Evolutionary conservation across 768 basidiomycete genomes (phyloP).

Genomic region (Guyanaporus albipodus): DNA sequence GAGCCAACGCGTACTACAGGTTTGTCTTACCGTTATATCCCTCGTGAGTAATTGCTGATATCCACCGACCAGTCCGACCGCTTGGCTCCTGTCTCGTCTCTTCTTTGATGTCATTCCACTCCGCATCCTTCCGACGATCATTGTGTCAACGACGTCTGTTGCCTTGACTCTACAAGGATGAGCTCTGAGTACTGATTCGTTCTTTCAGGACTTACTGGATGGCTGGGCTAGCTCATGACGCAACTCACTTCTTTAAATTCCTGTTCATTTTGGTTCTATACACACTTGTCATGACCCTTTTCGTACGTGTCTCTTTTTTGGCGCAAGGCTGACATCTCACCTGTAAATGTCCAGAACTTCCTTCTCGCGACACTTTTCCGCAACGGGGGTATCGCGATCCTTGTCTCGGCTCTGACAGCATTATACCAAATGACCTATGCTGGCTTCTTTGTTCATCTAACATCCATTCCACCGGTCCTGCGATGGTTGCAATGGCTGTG

Average conservation of each 20-base stretch:
- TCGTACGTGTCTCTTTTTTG: conserved; percentile 44
- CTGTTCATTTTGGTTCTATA: conserved; percentile 85
- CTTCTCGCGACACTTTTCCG: conserved; percentile 78
- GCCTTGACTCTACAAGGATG: not conserved
- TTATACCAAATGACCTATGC: conserved; percentile 86
- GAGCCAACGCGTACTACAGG: conserved; percentile 86
- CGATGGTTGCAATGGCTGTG: conserved; percentile 93
- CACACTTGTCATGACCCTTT: conserved; percentile 81
- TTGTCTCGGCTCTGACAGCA: conserved; percentile 72
- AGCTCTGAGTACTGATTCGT: conserved; percentile 4
- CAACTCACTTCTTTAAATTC: conserved; percentile 92
- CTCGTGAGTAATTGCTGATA: not conserved
- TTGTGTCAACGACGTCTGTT: conserved; percentile 78
- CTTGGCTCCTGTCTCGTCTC: conserved; percentile 88
- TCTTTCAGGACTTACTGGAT: conserved; percentile 80
- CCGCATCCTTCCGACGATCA: conserved; percentile 82
- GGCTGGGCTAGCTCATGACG: conserved; percentile 80
- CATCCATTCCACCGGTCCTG: conserved; percentile 81
- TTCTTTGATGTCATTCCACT: conserved; percentile 88
- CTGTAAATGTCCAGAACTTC: conserved; percentile 63
- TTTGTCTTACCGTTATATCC: conserved; percentile 25
- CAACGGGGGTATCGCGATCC: conserved; percentile 88
- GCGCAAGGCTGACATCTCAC: not conserved
- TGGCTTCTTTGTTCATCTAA: conserved; percentile 89
- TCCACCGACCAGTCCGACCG: conserved; percentile 56